Evolutionary conservation across 768 basidiomycete genomes (phyloP).

Genomic region (Suillus tomentosus): DNA sequence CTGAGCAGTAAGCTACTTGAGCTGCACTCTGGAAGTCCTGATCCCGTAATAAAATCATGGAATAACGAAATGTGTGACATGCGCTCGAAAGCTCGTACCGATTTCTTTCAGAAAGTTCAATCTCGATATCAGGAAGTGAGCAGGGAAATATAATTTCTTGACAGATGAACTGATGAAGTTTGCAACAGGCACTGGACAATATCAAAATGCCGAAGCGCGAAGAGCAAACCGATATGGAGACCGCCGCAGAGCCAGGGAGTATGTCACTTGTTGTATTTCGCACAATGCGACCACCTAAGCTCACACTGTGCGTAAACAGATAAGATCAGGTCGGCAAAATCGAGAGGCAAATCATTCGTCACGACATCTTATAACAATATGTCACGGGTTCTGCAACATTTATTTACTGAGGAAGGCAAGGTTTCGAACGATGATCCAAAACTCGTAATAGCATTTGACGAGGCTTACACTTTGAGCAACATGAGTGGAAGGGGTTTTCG

Average conservation of each 20-base stretch:
- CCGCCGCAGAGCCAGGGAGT: not conserved
- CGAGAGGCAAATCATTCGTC: not conserved
- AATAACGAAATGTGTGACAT: not conserved
- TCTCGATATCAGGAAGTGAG: not conserved
- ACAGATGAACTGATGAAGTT: not conserved
- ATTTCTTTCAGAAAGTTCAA: slow-evolving; percentile 9
- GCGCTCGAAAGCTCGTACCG: not conserved
- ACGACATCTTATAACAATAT: too few relatives aligned
- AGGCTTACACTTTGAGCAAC: slow-evolving; percentile 1
- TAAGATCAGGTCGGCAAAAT: not conserved
- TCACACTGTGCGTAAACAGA: not conserved
- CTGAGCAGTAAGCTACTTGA: not conserved
- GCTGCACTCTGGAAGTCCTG: not conserved
- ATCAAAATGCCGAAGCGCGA: not conserved
- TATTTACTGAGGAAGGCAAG: too few relatives aligned
- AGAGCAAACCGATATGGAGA: not conserved
- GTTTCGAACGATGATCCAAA: not conserved
- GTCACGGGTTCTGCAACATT: too few relatives aligned
- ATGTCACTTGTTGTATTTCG: not conserved
- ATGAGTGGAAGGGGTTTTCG: not conserved
- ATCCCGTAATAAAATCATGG: not conserved
- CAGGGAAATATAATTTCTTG: not conserved
- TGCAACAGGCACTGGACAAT: not conserved
- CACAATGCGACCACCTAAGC: not conserved
- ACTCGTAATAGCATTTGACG: slow-evolving; percentile 4